These are phyloP conservation scores for Phytophthora sp. DNA, from an alignment of 352 stramenopile species.

Conservation along the genomic window DNA sequence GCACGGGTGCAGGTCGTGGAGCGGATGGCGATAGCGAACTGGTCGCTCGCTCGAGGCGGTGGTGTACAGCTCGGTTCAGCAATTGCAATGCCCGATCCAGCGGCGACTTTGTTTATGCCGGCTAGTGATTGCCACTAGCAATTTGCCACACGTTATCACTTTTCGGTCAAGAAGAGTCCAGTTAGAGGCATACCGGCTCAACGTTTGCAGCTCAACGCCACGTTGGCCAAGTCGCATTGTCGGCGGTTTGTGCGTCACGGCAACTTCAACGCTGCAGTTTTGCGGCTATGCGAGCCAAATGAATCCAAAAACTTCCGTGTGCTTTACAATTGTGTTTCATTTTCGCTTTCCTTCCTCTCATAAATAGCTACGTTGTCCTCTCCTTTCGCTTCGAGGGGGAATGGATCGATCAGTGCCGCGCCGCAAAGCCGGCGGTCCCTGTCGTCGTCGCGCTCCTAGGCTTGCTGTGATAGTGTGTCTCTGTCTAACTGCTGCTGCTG, in stretches of 20 bases:
- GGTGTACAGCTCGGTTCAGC: not conserved
- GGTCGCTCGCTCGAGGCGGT: not conserved
- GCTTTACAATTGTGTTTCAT: conserved; percentile 29
- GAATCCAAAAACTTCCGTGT: not conserved
- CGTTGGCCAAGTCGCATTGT: conserved; percentile 13
- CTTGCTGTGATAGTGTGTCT: conserved; percentile 20
- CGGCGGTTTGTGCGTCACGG: conserved; percentile 10
- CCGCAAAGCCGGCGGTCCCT: not conserved
- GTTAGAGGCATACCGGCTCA: conserved; percentile 23
- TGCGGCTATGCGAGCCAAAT: conserved; percentile 8
- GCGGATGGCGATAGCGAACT: not conserved
- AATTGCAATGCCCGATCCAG: not conserved
- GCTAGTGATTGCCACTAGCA: conserved; percentile 19
- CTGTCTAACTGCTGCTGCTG: conserved; percentile 31
- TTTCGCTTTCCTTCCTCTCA: conserved; percentile 28
- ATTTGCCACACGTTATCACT: conserved; percentile 37
- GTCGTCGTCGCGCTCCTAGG: conserved; percentile 30
- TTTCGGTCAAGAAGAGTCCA: conserved; percentile 44
- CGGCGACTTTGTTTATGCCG: conserved; percentile 17
- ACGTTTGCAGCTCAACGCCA: conserved; percentile 22
- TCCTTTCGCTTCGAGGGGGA: conserved; percentile 26
- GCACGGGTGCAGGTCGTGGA: not conserved
- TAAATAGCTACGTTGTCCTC: conserved; percentile 53
- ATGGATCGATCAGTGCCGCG: conserved; percentile 6
- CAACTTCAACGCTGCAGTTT: conserved; percentile 25